Conservation (phyloP, 2,329 filamentous ascomycete genomes). For the Sphaerulina musiva region DNA sequence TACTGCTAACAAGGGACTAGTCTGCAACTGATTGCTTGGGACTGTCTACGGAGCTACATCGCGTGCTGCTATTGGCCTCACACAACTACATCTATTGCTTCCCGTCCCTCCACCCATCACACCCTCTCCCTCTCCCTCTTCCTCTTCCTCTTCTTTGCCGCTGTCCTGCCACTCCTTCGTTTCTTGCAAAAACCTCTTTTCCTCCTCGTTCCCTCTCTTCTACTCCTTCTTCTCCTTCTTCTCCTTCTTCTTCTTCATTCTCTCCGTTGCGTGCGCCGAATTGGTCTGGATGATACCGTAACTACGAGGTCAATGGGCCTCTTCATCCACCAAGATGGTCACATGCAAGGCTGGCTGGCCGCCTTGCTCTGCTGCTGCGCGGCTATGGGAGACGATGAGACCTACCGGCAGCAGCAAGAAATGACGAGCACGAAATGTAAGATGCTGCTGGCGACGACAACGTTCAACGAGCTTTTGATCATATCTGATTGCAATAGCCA, state of each 20-base stretch:
- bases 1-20: too few relatives aligned
- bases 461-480: too few relatives aligned
- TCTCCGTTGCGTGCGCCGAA: constrained; percentile 6
- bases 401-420: constrained; percentile 13
- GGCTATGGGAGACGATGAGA: constrained; percentile 28
- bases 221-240: not conserved
- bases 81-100: constrained; percentile 7
- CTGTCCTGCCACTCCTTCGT: constrained; percentile 6
- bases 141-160: not conserved
- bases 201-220: not conserved
- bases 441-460: not conserved
- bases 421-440: constrained; percentile 12
- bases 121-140: not conserved
- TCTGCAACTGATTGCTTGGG: too few relatives aligned
- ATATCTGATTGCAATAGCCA: too few relatives aligned
- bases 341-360: constrained; percentile 32
- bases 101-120: constrained; percentile 1
- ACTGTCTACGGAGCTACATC: too few relatives aligned
- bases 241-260: not conserved
- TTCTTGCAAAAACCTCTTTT: constrained; percentile 9
- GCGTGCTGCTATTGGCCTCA: constrained; percentile 2
- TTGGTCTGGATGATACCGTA: constrained; percentile 19
- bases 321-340: constrained; percentile 28
- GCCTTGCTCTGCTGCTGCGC: constrained; percentile 32
- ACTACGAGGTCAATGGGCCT: constrained; percentile 30